These are phyloP conservation scores for Suillus paluster DNA, from an alignment of 768 basidiomycete genomes.

Conservation along the genomic window DNA sequence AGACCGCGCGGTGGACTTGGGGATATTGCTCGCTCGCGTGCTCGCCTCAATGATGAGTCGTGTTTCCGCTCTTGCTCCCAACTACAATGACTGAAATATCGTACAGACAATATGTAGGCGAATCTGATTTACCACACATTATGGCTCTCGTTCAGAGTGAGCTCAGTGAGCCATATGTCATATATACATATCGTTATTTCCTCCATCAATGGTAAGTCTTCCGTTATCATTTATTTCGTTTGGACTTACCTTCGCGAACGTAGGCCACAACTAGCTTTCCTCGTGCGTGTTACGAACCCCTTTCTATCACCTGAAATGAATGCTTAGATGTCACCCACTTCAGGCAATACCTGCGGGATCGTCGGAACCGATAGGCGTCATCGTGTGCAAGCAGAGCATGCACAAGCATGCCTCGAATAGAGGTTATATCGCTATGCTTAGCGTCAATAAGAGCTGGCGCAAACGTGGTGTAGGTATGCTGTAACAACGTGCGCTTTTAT, in stretches of 20 bases:
- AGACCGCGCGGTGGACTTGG: conserved; percentile 8
- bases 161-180: conserved; percentile 94
- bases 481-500: conserved; percentile 3
- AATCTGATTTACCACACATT: conserved; percentile 79
- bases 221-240: conserved; percentile 4
- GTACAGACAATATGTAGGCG: conserved; percentile 78
- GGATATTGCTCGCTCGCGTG: conserved; percentile 8
- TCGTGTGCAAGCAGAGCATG: conserved; percentile 96
- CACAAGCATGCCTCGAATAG: conserved; percentile 78
- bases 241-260: background rate
- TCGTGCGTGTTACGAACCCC: conserved; percentile 47
- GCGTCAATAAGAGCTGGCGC: conserved; percentile 81
- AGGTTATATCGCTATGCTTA: conserved; percentile 99
- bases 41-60: conserved; percentile 5
- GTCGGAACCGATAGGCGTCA: conserved; percentile 79
- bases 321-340: background rate
- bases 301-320: conserved; percentile 2
- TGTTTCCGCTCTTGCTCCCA: conserved; percentile 11
- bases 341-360: conserved; percentile 34
- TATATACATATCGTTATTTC: conserved; percentile 97
- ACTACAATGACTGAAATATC: conserved; percentile 42
- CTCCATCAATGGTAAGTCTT: conserved; percentile 87
- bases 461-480: conserved; percentile 90
- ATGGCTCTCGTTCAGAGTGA: conserved; percentile 90
- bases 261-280: conserved; percentile 90